A percentile compares a stretch with the other conserved stretches of the same genome.
phyloP scores from a whole-genome alignment of 805 yeast genomes.

The Saccharomycopsis babjevae region DNA sequence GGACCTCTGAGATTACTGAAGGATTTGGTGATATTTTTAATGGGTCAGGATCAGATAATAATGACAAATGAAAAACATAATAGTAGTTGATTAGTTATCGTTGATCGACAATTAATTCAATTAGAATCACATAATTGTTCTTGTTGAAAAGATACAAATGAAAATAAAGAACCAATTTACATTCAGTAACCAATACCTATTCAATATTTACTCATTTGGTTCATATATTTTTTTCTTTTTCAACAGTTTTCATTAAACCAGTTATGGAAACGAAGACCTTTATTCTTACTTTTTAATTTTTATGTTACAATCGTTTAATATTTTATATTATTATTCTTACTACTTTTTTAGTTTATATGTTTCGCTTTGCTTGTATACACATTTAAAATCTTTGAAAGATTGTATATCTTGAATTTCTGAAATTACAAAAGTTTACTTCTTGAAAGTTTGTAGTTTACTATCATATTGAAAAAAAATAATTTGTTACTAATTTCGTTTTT shows the following conservation, averaged over 20 bases:
- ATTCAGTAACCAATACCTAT: background rate
- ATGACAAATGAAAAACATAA: background rate
- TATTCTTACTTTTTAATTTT: background rate
- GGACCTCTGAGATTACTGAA: background rate
- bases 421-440: too few relatives aligned
- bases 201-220: background rate
- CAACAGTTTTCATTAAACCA: background rate
- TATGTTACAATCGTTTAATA: background rate
- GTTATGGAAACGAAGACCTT: background rate
- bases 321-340: background rate
- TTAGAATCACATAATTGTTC: background rate
- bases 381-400: too few relatives aligned
- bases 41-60: background rate
- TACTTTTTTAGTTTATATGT: background rate
- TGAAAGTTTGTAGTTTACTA: too few relatives aligned
- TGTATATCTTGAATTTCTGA: too few relatives aligned
- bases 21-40: background rate
- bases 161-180: background rate
- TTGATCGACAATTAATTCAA: background rate
- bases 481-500: background rate
- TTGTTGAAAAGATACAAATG: background rate
- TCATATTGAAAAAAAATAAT: too few relatives aligned
- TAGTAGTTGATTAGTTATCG: background rate
- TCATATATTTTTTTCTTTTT: background rate
- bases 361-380: background rate